Percentiles rank a stretch among this genome's conserved stretches.
Evolutionary conservation across 768 basidiomycete genomes (phyloP).

Genomic region (Termitomyces sp.): DNA sequence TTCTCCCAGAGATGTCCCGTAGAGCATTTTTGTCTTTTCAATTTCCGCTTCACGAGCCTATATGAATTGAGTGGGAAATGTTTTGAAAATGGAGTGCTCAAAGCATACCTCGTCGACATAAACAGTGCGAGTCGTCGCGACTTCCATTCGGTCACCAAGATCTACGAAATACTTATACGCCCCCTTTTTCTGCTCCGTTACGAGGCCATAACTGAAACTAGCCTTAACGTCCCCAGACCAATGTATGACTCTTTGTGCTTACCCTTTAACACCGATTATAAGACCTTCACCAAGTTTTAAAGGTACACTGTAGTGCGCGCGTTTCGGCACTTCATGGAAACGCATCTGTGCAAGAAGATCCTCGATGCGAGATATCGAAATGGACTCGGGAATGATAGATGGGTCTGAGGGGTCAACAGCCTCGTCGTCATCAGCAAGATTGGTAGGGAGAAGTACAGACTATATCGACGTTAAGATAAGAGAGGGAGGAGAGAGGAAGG

Average conservation of each 20-base stretch:
- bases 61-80: background rate
- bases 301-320: conserved; percentile 78
- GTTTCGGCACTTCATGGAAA: conserved; percentile 79
- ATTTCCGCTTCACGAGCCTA: conserved; percentile 45
- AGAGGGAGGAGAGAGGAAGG: background rate
- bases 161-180: conserved; percentile 81
- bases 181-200: conserved; percentile 87
- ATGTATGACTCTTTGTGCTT: conserved; percentile 4
- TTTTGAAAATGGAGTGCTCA: background rate
- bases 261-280: conserved; percentile 82
- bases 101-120: conserved; percentile 74
- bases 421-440: conserved; percentile 52
- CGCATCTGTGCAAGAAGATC: conserved; percentile 79
- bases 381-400: conserved; percentile 57
- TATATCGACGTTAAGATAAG: conserved; percentile 20
- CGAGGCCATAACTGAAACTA: conserved; percentile 69
- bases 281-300: conserved; percentile 75
- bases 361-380: conserved; percentile 74
- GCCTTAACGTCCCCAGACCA: background rate
- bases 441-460: conserved; percentile 58
- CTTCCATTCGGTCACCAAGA: conserved; percentile 72
- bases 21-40: conserved; percentile 42
- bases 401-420: conserved; percentile 30
- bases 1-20: conserved; percentile 38
- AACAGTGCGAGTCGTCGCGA: conserved; percentile 63